These are phyloP conservation scores for Colletotrichum kahawae DNA, from an alignment of 2,329 filamentous ascomycete genomes.

Conservation along the genomic window DNA sequence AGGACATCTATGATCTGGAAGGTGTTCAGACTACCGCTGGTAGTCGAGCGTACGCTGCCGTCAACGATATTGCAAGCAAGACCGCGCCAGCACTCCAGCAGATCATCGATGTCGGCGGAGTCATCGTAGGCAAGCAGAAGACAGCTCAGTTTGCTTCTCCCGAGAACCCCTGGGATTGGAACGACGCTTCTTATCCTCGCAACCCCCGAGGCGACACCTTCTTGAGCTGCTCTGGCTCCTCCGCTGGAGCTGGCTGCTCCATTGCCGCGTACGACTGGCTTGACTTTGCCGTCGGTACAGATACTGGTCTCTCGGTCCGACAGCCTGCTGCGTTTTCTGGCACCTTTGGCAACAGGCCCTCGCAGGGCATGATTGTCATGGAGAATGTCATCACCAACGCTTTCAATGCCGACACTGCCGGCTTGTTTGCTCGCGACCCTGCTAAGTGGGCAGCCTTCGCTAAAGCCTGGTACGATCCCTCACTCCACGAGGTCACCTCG, in stretches of 20 bases:
- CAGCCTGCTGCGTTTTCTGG: slow-evolving; percentile 31
- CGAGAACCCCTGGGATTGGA: slow-evolving; percentile 48
- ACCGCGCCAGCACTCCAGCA: slow-evolving; percentile 58
- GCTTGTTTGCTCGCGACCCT: slow-evolving; percentile 29
- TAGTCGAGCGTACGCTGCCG: slow-evolving; percentile 63
- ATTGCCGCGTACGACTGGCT: slow-evolving; percentile 34
- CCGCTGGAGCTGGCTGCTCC: slow-evolving; percentile 29
- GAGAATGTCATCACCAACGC: slow-evolving; percentile 27
- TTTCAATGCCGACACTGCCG: slow-evolving; percentile 30
- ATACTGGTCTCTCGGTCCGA: slow-evolving; percentile 30
- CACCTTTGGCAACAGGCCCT: slow-evolving; percentile 32
- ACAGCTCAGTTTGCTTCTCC: slow-evolving; percentile 50
- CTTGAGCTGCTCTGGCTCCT: slow-evolving; percentile 31
- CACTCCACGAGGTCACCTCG: slow-evolving; percentile 35
- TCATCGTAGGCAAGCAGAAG: slow-evolving; percentile 60
- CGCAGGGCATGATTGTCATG: slow-evolving; percentile 29
- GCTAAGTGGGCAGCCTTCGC: slow-evolving; percentile 36
- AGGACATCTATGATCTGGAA: slow-evolving; percentile 37
- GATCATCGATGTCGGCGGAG: slow-evolving; percentile 64
- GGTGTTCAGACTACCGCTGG: slow-evolving; percentile 60
- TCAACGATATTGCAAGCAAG: slow-evolving; percentile 49
- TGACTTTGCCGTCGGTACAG: slow-evolving; percentile 26
- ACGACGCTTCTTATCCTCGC: slow-evolving; percentile 44
- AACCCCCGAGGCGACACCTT: slow-evolving; percentile 54
- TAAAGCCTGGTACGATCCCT: slow-evolving; percentile 41